Percentiles rank a stretch among this genome's conserved stretches.
phyloP scores from a whole-genome alignment of 345 rosid species.

The Eucalyptus virginea region DNA sequence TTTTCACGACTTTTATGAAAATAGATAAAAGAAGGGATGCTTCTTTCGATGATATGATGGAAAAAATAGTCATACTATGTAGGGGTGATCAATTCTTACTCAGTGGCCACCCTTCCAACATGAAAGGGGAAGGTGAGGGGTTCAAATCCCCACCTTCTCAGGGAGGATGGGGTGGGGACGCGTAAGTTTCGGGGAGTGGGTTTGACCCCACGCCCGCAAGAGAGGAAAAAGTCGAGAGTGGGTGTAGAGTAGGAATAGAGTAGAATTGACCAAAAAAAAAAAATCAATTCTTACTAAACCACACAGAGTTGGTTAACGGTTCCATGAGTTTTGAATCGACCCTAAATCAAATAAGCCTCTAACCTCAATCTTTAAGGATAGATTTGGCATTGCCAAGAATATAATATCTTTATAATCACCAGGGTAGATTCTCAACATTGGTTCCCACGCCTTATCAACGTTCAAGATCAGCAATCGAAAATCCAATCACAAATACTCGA shows the following conservation, averaged over 20 bases:
- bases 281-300: too few relatives aligned
- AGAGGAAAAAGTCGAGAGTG: too few relatives aligned
- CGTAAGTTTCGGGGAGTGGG: too few relatives aligned
- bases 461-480: not conserved
- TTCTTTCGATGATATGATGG: not conserved
- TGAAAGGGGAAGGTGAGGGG: too few relatives aligned
- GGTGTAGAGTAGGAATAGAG: too few relatives aligned
- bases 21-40: not conserved
- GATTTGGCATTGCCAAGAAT: not conserved
- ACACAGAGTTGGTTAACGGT: accelerated
- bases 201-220: too few relatives aligned
- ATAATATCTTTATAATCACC: not conserved
- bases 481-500: not conserved
- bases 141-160: too few relatives aligned
- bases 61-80: accelerated
- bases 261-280: too few relatives aligned
- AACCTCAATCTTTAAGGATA: not conserved
- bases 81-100: too few relatives aligned
- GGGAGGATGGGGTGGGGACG: too few relatives aligned
- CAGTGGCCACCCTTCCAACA: too few relatives aligned
- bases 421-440: too few relatives aligned
- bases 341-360: not conserved
- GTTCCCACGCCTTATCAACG: not conserved
- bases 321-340: accelerated
- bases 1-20: not conserved